Percentiles rank a stretch among this genome's conserved stretches.
These are phyloP conservation scores for Poteriospumella lacustris DNA, from an alignment of 108 stramenopile genomes.

Conservation along the genomic window DNA sequence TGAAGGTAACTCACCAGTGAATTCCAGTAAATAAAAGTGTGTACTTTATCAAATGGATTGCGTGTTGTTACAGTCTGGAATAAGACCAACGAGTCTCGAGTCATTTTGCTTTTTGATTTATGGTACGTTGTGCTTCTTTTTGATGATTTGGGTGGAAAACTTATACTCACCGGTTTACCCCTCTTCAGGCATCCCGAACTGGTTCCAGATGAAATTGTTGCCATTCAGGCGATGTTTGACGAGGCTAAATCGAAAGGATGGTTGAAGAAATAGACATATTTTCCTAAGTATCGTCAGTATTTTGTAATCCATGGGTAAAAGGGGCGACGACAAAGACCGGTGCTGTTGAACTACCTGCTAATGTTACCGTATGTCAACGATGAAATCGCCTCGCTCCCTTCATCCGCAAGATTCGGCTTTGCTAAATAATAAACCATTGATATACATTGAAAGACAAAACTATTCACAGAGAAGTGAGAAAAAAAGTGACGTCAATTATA, in stretches of 20 bases:
- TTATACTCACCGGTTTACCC: too few species aligned
- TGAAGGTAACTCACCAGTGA: conserved; percentile 52
- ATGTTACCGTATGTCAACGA: too few species aligned
- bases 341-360: too few species aligned
- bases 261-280: neutral
- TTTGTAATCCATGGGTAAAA: too few species aligned
- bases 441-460: neutral
- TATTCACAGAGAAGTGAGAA: neutral
- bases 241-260: conserved; percentile 1
- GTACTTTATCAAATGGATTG: neutral
- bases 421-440: neutral
- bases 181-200: conserved; percentile 13
- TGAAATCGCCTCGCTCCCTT: too few species aligned
- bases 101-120: conserved; percentile 55
- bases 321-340: too few species aligned
- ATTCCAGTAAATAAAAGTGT: too few species aligned
- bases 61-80: conserved; percentile 70
- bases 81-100: conserved; percentile 56
- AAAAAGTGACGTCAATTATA: neutral
- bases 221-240: conserved; percentile 3
- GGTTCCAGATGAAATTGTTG: neutral
- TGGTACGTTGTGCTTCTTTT: too few species aligned
- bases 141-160: too few species aligned
- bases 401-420: too few species aligned
- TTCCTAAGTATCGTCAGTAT: neutral